phyloP scores from a whole-genome alignment of 108 stramenopile genomes.

The Cyclotella choctawhatcheeana region DNA sequence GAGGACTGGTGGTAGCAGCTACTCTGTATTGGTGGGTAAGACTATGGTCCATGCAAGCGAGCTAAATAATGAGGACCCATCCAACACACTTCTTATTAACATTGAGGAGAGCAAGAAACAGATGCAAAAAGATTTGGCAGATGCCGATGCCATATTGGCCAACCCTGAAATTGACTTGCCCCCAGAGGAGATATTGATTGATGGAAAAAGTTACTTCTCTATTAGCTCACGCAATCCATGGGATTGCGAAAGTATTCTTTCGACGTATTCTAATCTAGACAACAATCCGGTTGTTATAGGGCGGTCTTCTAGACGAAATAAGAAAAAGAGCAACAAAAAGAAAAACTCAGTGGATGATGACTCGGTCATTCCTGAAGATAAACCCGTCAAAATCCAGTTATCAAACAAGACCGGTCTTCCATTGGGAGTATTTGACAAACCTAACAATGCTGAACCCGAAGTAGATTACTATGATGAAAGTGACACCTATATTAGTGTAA shows the following conservation, averaged over 20 bases:
- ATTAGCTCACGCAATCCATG: slow-evolving; percentile 83
- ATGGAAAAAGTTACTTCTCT: slow-evolving; percentile 87
- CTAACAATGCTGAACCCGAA: slow-evolving; percentile 20
- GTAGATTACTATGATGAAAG: slow-evolving; percentile 45
- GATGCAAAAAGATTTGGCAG: slow-evolving; percentile 64
- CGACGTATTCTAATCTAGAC: slow-evolving; percentile 96
- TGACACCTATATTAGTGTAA: slow-evolving; percentile 78
- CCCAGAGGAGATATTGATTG: slow-evolving; percentile 82
- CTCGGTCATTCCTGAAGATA: slow-evolving; percentile 51
- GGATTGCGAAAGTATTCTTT: slow-evolving; percentile 97
- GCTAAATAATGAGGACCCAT: slow-evolving; percentile 26
- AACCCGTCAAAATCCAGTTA: slow-evolving; percentile 62
- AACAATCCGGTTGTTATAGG: slow-evolving; percentile 93
- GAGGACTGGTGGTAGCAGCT: slow-evolving; percentile 73
- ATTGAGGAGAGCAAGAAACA: slow-evolving; percentile 55
- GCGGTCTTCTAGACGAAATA: slow-evolving; percentile 43
- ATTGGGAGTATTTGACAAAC: slow-evolving; percentile 68
- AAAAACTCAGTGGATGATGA: slow-evolving; percentile 40
- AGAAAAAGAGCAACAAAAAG: slow-evolving; percentile 56
- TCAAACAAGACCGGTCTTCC: slow-evolving; percentile 94
- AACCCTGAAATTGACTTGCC: slow-evolving; percentile 77
- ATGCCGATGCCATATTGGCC: slow-evolving; percentile 73
- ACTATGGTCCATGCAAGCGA: slow-evolving; percentile 70
- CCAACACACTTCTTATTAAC: slow-evolving; percentile 39
- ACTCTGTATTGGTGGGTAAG: slow-evolving; percentile 73